These are phyloP conservation scores for Cutaneotrichosporon mucoides DNA, from an alignment of 1,284 basidiomycete genomes.

Conservation along the genomic window DNA sequence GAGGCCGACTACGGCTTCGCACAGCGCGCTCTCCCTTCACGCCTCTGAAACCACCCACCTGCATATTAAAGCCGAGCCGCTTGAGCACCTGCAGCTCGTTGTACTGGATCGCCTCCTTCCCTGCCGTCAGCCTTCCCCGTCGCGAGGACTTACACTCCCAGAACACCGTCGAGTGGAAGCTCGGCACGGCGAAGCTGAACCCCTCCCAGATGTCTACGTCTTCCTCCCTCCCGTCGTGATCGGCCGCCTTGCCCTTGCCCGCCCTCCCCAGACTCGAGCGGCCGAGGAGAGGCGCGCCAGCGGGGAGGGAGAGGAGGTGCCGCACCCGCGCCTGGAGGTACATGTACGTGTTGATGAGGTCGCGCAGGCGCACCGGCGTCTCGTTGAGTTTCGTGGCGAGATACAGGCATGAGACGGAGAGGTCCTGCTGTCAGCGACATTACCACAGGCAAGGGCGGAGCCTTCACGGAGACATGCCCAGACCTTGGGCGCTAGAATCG, in stretches of 20 bases:
- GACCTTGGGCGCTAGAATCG: too few relatives aligned
- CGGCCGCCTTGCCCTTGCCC: not conserved
- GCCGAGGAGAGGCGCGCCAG: conserved; percentile 16
- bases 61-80: conserved; percentile 80
- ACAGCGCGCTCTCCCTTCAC: conserved; percentile 49
- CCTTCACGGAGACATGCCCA: too few relatives aligned
- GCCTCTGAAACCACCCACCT: conserved; percentile 29
- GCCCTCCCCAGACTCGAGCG: too few relatives aligned
- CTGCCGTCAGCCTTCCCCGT: conserved; percentile 7
- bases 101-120: conserved; percentile 68
- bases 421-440: conserved; percentile 58
- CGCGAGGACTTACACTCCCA: conserved; percentile 39
- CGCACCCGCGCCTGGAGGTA: conserved; percentile 55
- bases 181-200: conserved; percentile 38
- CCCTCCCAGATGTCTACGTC: conserved; percentile 30
- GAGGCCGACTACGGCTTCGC: conserved; percentile 17
- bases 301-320: conserved; percentile 37
- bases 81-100: conserved; percentile 98
- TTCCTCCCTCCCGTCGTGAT: not conserved
- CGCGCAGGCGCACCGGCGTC: conserved; percentile 81
- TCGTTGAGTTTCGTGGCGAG: conserved; percentile 96
- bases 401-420: conserved; percentile 88
- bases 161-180: conserved; percentile 43
- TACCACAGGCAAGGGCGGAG: too few relatives aligned
- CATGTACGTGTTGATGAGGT: conserved; percentile 92